Percentiles rank a stretch among this genome's conserved stretches.
Conservation (phyloP, 2,329 filamentous ascomycete species). For the Cladorrhinum sp. region DNA sequence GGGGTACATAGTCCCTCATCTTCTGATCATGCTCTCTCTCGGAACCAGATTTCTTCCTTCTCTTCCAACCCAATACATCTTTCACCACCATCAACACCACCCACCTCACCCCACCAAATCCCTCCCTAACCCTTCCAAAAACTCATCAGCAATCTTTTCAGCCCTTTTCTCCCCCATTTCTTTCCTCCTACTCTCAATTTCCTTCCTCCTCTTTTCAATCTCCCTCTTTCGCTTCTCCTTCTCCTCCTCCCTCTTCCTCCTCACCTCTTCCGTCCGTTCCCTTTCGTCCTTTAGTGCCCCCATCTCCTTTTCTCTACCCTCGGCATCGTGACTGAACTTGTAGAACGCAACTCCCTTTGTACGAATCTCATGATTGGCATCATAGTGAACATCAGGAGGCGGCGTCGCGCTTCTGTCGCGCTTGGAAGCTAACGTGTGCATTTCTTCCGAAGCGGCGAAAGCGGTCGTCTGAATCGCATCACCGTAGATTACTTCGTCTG, state of each 20-base stretch:
- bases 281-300: conserved; percentile 64
- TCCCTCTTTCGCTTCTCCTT: conserved; percentile 57
- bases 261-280: conserved; percentile 62
- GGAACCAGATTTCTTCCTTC: no score
- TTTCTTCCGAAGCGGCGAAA: conserved; percentile 76
- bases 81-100: no score
- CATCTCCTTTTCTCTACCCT: conserved; percentile 68
- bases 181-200: conserved; percentile 55
- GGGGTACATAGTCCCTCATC: no score
- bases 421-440: conserved; percentile 74
- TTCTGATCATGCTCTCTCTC: no score
- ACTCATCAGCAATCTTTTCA: conserved; percentile 68
- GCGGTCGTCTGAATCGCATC: conserved; percentile 80
- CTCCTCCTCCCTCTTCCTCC: conserved; percentile 53
- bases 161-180: conserved; percentile 59
- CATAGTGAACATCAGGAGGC: conserved; percentile 78
- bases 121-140: conserved; percentile 57
- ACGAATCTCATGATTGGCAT: conserved; percentile 77
- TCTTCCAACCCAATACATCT: no score
- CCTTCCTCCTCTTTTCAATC: conserved; percentile 61
- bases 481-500: conserved; percentile 74
- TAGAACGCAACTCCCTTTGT: conserved; percentile 91
- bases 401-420: conserved; percentile 78
- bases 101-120: conserved; percentile 13
- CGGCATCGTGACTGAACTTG: conserved; percentile 76